These are phyloP conservation scores for Hyphopichia fennica DNA, from an alignment of 1,139 yeast species.

Conservation along the genomic window DNA sequence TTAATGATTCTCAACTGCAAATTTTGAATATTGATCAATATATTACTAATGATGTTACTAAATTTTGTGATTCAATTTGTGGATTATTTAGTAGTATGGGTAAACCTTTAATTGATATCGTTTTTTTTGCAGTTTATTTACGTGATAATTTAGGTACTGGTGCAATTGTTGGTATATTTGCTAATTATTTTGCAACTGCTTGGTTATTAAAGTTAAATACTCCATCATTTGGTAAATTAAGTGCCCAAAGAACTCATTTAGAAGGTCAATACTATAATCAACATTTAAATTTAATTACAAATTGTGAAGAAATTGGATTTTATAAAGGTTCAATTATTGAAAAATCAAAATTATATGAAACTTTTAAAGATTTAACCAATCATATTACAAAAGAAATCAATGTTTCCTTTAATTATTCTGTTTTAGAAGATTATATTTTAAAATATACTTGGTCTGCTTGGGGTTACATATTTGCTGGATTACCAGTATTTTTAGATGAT, in stretches of 20 bases:
- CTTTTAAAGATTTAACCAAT: constrained; percentile 53
- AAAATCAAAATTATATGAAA: constrained; percentile 59
- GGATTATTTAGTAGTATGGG: constrained; percentile 87
- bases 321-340: constrained; percentile 90
- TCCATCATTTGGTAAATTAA: constrained; percentile 82
- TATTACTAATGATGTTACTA: constrained; percentile 80
- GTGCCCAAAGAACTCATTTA: constrained; percentile 70
- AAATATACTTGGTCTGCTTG: constrained; percentile 95
- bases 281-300: constrained; percentile 80
- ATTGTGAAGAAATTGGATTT: constrained; percentile 92
- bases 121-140: constrained; percentile 83
- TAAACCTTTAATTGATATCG: constrained; percentile 84
- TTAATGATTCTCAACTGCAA: constrained; percentile 43
- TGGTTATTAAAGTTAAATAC: constrained; percentile 69
- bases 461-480: constrained; percentile 86
- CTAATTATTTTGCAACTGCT: constrained; percentile 82
- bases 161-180: constrained; percentile 78
- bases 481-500: constrained; percentile 67
- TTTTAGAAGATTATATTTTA: constrained; percentile 82
- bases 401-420: constrained; percentile 57
- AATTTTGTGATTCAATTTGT: constrained; percentile 81
- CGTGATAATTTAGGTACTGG: constrained; percentile 83
- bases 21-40: constrained; percentile 66
- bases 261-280: constrained; percentile 91
- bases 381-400: constrained; percentile 53